Evolutionary conservation across 768 basidiomycete species (phyloP), one percentile per base, ranked within the genome.

Genomic region (Suillus spraguei): DNA sequence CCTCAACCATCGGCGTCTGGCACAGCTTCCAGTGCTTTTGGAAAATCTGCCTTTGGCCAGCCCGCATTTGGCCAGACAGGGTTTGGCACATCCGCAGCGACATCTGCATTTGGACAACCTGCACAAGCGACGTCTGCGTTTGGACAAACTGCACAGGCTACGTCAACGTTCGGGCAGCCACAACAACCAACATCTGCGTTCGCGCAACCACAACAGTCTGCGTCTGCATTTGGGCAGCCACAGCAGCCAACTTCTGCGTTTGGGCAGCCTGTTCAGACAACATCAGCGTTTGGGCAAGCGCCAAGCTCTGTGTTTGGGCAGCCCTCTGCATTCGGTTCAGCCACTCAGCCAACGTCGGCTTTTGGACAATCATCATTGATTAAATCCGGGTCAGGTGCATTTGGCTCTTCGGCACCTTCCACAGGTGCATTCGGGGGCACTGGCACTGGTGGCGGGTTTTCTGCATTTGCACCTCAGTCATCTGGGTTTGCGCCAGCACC

Each of bases 351-450:
- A 28, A 64, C 61, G 20, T 72, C 72, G 2, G 72, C 72, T 33
- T 79, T 78, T n/a, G 72, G 75, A n/a, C 73, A 78, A 54, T 72
- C 79, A 0, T 38, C 68, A 38, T 62, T 85, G 28, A 80, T 86
- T 62, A 83, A 82, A 64, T 81, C 85, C 5, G 78, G 81, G 5
- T 75, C 81, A 6, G 85, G 85, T 3, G 83, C 83, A 2, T 88
- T 88, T 61, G 74, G 79, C 49, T 80, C 80, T 1, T 79, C 79
- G 60, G 65, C 72, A 11, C 71, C 76, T 16, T 67, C 78, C 13
- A 68, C 70, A 42, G 70, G 76, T 53, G 75, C 22, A 59, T 35
- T 60, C 49, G 55, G 55, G 16, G 71, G 72, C 17, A n/a, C 52
- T 58, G 17, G 38, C 3, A 1, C 55, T 10, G 77, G 81, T 2